A percentile compares a stretch with the other conserved stretches of the same genome.
These are phyloP conservation scores for Pseudogymnoascus verrucosus DNA, from an alignment of 2,329 filamentous ascomycete species.

Conservation along the genomic window DNA sequence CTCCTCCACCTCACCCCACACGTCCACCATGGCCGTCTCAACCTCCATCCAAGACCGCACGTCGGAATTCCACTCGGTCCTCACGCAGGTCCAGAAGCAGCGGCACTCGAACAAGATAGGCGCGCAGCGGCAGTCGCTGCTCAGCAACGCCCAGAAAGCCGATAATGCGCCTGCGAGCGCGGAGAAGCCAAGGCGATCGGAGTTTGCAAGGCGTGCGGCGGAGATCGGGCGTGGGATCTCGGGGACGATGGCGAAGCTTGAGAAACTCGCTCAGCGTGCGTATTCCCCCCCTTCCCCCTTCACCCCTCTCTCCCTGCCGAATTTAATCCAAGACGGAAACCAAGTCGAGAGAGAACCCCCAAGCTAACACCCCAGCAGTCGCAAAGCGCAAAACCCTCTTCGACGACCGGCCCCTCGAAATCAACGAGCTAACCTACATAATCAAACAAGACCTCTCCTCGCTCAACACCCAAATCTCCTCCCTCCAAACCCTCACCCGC, in stretches of 20 bases:
- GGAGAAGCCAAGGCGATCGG: slow-evolving; percentile 58
- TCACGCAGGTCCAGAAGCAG: slow-evolving; percentile 74
- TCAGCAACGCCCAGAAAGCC: slow-evolving; percentile 65
- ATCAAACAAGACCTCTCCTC: slow-evolving; percentile 94
- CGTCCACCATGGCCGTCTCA: slow-evolving; percentile 47
- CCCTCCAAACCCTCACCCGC: slow-evolving; percentile 68
- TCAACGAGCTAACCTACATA: slow-evolving; percentile 92
- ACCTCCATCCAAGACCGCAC: slow-evolving; percentile 91
- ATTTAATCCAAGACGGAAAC: neutral
- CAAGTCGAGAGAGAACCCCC: neutral
- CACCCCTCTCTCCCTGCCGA: too few species aligned
- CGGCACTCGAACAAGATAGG: slow-evolving; percentile 70
- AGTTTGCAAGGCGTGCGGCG: slow-evolving; percentile 86
- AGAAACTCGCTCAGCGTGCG: slow-evolving; percentile 78
- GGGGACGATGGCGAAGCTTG: slow-evolving; percentile 87
- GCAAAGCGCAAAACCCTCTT: slow-evolving; percentile 96
- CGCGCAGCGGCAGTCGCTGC: slow-evolving; percentile 71
- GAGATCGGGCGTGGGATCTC: slow-evolving; percentile 89
- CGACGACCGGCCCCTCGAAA: slow-evolving; percentile 92
- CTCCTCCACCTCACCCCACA: neutral
- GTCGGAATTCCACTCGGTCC: slow-evolving; percentile 86
- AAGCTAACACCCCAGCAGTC: slow-evolving; percentile 40
- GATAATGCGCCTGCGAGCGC: slow-evolving; percentile 42
- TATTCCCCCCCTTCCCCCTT: slow-evolving; percentile 15
- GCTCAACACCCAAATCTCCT: slow-evolving; percentile 78